phyloP scores from a whole-genome alignment of 2,329 filamentous ascomycete genomes.

The Lachnum nothofagi region DNA sequence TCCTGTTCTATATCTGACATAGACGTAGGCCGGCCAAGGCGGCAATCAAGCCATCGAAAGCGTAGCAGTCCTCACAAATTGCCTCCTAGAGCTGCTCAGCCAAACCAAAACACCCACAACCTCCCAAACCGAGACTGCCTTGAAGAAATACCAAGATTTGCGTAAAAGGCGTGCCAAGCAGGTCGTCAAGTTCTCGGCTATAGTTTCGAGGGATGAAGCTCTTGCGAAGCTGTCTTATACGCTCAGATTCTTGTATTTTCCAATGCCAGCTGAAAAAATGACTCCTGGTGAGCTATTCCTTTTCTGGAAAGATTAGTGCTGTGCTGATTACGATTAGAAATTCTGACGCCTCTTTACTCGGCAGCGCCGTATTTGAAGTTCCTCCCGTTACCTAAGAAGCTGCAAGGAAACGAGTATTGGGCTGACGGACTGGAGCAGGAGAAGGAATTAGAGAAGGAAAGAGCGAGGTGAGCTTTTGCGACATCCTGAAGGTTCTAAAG shows the following conservation, averaged over 20 bases:
- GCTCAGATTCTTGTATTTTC: constrained; percentile 16
- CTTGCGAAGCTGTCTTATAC: constrained; percentile 12
- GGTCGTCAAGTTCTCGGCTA: constrained; percentile 15
- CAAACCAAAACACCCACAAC: background rate
- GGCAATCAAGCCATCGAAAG: constrained; percentile 39
- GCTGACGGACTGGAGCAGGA: constrained; percentile 4
- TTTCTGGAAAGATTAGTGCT: background rate
- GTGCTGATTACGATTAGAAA: constrained; percentile 10
- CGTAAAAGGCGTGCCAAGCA: constrained; percentile 10
- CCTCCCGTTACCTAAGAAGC: constrained; percentile 13
- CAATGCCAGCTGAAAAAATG: constrained; percentile 6
- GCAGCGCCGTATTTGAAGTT: constrained; percentile 17
- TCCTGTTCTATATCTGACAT: no score
- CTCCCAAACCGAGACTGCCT: constrained; percentile 1
- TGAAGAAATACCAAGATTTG: constrained; percentile 14
- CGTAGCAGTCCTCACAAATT: constrained; percentile 34
- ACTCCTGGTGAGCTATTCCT: constrained; percentile 10
- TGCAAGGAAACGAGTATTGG: constrained; percentile 15
- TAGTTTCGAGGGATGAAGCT: constrained; percentile 15
- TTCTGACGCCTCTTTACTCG: constrained; percentile 15
- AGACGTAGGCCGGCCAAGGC: constrained; percentile 35
- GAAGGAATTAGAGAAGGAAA: background rate
- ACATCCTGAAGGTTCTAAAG: background rate
- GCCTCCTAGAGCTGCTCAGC: constrained; percentile 16
- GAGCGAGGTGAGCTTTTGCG: background rate